Percentiles rank a stretch among this genome's conserved stretches.
phyloP scores from a whole-genome alignment of 1,284 basidiomycete species.

The Peniophora sp. region DNA sequence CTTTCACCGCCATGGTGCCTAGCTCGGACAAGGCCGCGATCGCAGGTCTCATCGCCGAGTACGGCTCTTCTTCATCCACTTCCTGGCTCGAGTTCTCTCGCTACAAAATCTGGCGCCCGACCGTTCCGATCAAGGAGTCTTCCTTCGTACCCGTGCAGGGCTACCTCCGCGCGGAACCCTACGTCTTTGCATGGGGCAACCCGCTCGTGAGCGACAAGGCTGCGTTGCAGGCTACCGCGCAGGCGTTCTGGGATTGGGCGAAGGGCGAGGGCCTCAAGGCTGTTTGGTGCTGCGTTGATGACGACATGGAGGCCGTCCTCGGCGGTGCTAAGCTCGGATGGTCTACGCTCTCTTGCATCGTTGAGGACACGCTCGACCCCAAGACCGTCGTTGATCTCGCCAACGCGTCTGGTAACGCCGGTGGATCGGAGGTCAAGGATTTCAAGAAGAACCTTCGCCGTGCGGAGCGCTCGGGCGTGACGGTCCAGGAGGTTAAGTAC shows the following conservation, averaged over 20 bases:
- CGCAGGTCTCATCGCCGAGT: conserved; percentile 28
- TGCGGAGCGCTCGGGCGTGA: conserved; percentile 29
- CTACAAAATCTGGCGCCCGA: conserved; percentile 34
- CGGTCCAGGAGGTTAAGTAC: conserved; percentile 21
- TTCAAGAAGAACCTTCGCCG: conserved; percentile 37
- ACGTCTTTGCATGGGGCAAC: conserved; percentile 39
- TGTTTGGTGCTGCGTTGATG: conserved; percentile 35
- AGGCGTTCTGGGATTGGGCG: conserved; percentile 28
- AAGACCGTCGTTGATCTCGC: conserved; percentile 30
- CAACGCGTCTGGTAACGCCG: conserved; percentile 15
- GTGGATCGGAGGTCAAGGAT: conserved; percentile 29
- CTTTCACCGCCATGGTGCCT: neutral
- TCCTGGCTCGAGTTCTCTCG: conserved; percentile 39
- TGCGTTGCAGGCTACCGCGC: conserved; percentile 25
- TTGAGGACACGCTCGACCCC: conserved; percentile 35
- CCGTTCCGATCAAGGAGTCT: conserved; percentile 24
- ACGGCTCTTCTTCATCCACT: conserved; percentile 33
- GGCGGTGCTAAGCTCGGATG: conserved; percentile 20
- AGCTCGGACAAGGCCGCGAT: conserved; percentile 20
- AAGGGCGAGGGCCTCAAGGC: conserved; percentile 22
- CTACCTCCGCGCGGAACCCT: conserved; percentile 17
- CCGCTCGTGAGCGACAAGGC: conserved; percentile 32
- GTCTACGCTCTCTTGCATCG: conserved; percentile 35
- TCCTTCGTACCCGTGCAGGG: conserved; percentile 33
- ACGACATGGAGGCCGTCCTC: conserved; percentile 29